Conservation (phyloP, 176 grass and related monocot species). For the Bromus sterilis region DNA sequence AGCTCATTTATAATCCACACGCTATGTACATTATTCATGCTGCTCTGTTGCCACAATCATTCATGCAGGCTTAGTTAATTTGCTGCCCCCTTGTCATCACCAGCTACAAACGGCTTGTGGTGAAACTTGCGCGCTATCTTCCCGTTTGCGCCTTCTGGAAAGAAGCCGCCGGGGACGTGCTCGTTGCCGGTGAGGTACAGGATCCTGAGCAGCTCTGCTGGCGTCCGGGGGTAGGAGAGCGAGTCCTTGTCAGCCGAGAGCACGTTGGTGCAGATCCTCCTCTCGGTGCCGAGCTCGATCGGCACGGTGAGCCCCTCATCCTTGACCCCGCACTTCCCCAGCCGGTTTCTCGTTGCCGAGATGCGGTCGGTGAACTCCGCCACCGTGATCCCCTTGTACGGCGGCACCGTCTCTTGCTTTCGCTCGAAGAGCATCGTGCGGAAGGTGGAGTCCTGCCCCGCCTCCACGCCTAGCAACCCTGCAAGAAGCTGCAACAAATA, state of each 20-base stretch:
- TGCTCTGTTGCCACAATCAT: too few species aligned
- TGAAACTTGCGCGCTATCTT: slow-evolving; percentile 45
- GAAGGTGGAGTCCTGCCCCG: slow-evolving; percentile 58
- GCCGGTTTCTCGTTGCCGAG: slow-evolving; percentile 41
- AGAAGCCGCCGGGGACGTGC: slow-evolving; percentile 45
- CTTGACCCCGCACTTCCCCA: slow-evolving; percentile 59
- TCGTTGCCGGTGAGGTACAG: slow-evolving; percentile 51
- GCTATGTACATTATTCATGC: too few species aligned
- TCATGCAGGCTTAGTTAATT: background rate
- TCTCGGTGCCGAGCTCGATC: slow-evolving; percentile 37
- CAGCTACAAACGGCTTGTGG: background rate
- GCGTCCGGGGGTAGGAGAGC: slow-evolving; percentile 49
- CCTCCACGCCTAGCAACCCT: slow-evolving; percentile 46
- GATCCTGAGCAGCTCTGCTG: slow-evolving; percentile 54
- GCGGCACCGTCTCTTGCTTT: slow-evolving; percentile 18
- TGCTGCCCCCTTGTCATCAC: background rate
- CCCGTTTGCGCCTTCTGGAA: slow-evolving; percentile 46
- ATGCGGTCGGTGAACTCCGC: slow-evolving; percentile 57
- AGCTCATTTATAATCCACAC: too few species aligned
- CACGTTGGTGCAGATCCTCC: slow-evolving; percentile 47
- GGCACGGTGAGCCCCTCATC: slow-evolving; percentile 80
- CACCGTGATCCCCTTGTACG: slow-evolving; percentile 53
- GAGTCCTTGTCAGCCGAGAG: slow-evolving; percentile 64
- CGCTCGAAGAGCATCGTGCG: slow-evolving; percentile 48
- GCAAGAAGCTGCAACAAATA: slow-evolving; percentile 32